Percentiles rank a stretch among this genome's conserved stretches.
phyloP scores from a whole-genome alignment of 257 asterid genomes.

The Jaltomata sinuosa region DNA sequence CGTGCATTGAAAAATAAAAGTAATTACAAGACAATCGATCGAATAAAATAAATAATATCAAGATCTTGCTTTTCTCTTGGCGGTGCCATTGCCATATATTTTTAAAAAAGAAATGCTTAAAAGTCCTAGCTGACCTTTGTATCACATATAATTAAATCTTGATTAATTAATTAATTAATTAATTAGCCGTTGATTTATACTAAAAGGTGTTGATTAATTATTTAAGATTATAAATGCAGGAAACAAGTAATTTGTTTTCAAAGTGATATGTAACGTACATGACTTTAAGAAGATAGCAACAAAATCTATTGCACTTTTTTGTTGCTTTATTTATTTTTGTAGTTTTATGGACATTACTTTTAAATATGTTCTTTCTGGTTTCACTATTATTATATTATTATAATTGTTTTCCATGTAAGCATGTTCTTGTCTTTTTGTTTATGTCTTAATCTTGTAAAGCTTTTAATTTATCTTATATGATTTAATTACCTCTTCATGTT shows the following conservation, averaged over 20 bases:
- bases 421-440: background rate
- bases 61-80: background rate
- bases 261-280: constrained; percentile 1
- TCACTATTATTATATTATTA: background rate
- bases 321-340: background rate
- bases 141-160: background rate
- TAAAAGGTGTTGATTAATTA: background rate
- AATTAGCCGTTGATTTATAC: background rate
- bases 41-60: background rate
- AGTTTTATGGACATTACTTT: background rate
- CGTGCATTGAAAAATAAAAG: background rate
- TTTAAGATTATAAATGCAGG: background rate
- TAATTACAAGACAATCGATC: background rate
- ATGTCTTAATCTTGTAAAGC: background rate
- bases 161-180: background rate
- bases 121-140: background rate
- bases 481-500: background rate
- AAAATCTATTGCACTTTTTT: background rate
- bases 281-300: background rate
- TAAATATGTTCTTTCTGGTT: background rate
- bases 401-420: background rate
- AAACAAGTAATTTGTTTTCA: background rate
- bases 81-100: background rate
- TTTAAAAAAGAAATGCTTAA: background rate
- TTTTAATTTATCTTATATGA: background rate